Evolutionary conservation across 2,329 filamentous ascomycete genomes (phyloP).

Genomic region (Mariannaea sp.): DNA sequence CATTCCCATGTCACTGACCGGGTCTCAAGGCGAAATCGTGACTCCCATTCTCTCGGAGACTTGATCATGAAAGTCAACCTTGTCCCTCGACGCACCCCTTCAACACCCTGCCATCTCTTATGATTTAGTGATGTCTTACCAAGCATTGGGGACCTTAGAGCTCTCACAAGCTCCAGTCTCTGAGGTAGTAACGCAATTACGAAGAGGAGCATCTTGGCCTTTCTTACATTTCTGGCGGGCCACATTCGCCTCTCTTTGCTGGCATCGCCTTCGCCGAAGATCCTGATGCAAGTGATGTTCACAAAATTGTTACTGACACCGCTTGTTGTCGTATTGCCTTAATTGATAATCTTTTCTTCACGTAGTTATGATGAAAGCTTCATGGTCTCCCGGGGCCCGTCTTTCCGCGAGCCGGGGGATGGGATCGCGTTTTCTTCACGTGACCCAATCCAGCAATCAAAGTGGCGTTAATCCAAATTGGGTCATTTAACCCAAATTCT

Average conservation of each 20-base stretch:
- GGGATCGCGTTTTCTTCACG: neutral
- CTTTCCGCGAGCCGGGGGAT: neutral
- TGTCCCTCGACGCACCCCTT: neutral
- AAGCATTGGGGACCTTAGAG: neutral
- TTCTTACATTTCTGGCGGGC: neutral
- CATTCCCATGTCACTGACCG: neutral
- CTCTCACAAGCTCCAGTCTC: neutral
- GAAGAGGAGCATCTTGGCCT: neutral
- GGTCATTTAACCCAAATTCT: conserved; percentile 17
- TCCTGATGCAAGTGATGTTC: neutral
- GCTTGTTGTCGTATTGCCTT: neutral
- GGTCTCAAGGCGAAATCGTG: neutral
- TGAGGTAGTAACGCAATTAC: neutral
- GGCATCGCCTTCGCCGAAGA: conserved; percentile 8
- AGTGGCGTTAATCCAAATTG: neutral
- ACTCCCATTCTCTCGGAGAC: conserved; percentile 6
- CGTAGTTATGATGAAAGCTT: conserved; percentile 1
- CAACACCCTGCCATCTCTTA: neutral
- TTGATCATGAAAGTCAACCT: conserved; percentile 13
- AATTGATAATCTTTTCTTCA: neutral
- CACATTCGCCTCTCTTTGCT: conserved; percentile 3
- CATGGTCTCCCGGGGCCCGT: neutral
- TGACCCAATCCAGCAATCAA: neutral
- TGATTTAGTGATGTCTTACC: neutral
- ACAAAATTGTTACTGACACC: conserved; percentile 20